A percentile compares a stretch with the other conserved stretches of the same genome.
These are phyloP conservation scores for Erodium chrysanthum DNA, from an alignment of 441 rosid genomes.

Conservation along the genomic window DNA sequence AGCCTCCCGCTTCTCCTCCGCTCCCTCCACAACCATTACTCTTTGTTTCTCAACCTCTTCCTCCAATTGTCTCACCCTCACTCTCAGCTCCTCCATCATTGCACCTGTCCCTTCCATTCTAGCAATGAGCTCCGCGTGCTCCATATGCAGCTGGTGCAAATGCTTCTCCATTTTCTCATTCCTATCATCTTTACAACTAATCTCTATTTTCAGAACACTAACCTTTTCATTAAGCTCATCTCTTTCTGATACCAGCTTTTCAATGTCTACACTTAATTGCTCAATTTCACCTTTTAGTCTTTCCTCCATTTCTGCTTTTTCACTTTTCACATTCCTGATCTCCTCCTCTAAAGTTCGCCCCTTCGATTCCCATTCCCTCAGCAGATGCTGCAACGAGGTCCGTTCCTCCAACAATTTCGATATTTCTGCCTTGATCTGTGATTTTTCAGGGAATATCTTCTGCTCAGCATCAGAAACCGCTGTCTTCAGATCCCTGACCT, in stretches of 20 bases:
- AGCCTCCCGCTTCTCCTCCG: conserved; percentile 82
- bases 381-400: conserved; percentile 32
- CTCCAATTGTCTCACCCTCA: conserved; percentile 33
- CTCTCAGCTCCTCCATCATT: conserved; percentile 24
- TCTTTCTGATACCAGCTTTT: conserved; percentile 18
- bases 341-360: conserved; percentile 67
- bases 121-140: conserved; percentile 37
- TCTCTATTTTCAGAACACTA: conserved; percentile 29
- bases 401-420: conserved; percentile 44
- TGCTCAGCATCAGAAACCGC: conserved; percentile 81
- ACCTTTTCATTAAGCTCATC: not conserved
- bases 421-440: conserved; percentile 58
- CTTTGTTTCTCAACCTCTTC: conserved; percentile 57
- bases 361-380: conserved; percentile 58
- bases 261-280: conserved; percentile 32
- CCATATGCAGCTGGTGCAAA: conserved; percentile 44
- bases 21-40: conserved; percentile 41
- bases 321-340: conserved; percentile 38
- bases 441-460: conserved; percentile 72
- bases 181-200: conserved; percentile 30
- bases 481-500: conserved; percentile 45
- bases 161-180: conserved; percentile 49
- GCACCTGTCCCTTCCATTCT: conserved; percentile 27
- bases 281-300: conserved; percentile 29
- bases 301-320: conserved; percentile 41